Conservation (phyloP, 2,329 filamentous ascomycete genomes). For the Penicillium sp. region DNA sequence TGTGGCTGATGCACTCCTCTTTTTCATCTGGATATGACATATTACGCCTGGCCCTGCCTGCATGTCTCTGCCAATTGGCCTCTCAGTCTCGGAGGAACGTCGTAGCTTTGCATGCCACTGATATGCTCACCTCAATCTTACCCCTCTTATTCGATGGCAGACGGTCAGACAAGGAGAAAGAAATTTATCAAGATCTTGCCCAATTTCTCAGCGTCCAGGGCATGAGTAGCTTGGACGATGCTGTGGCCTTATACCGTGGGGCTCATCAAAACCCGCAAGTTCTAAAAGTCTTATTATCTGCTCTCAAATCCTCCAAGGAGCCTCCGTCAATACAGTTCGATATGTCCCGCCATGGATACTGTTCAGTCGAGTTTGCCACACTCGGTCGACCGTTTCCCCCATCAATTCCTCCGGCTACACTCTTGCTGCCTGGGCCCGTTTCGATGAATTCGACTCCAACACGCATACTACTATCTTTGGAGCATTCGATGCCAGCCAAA, state of each 20-base stretch:
- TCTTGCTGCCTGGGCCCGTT: constrained; percentile 80
- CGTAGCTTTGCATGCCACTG: constrained; percentile 68
- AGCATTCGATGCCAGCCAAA: constrained; percentile 85
- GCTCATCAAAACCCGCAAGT: constrained; percentile 52
- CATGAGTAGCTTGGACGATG: constrained; percentile 76
- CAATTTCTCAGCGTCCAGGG: constrained; percentile 69
- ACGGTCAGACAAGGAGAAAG: constrained; percentile 56
- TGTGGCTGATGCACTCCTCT: constrained; percentile 61
- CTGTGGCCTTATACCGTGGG: constrained; percentile 68
- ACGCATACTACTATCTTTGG: constrained; percentile 95
- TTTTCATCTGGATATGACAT: constrained; percentile 44
- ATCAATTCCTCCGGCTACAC: constrained; percentile 78
- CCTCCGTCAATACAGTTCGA: constrained; percentile 94
- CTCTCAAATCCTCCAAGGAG: constrained; percentile 69
- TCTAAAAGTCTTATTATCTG: constrained; percentile 69
- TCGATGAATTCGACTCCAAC: constrained; percentile 79
- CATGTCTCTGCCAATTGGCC: constrained; percentile 59
- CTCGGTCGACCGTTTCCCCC: constrained; percentile 84
- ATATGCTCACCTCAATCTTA: constrained; percentile 66
- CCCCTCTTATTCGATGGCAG: constrained; percentile 59
- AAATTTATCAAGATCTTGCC: constrained; percentile 65
- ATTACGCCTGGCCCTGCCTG: constrained; percentile 59
- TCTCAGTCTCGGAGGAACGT: constrained; percentile 67
- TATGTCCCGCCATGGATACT: constrained; percentile 79
- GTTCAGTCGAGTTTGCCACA: constrained; percentile 85